A percentile compares a stretch with the other conserved stretches of the same genome.
Conservation (phyloP, 2,329 filamentous ascomycete species). For the Bisporella sp. region DNA sequence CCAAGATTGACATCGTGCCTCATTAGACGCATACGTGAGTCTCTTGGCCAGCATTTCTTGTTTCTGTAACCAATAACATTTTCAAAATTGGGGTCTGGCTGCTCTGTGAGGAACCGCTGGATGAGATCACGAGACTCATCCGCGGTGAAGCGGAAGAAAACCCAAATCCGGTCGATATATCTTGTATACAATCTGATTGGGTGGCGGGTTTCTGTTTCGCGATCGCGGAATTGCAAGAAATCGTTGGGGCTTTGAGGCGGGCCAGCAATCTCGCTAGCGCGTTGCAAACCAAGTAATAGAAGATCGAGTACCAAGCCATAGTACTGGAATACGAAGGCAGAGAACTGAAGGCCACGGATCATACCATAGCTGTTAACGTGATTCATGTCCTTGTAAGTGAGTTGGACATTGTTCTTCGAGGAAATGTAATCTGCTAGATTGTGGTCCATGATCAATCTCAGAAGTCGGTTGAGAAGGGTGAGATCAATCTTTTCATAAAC, state of each 20-base stretch:
- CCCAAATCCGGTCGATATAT: constrained; percentile 98
- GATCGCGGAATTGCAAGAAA: constrained; percentile 93
- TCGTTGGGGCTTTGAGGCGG: constrained; percentile 92
- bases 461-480: constrained; percentile 85
- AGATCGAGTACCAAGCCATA: constrained; percentile 95
- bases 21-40: constrained; percentile 97
- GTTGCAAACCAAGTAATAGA: constrained; percentile 82
- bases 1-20: constrained; percentile 97
- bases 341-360: constrained; percentile 97
- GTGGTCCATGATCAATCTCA: constrained; percentile 97
- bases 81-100: constrained; percentile 97
- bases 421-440: constrained; percentile 99
- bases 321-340: constrained; percentile 97
- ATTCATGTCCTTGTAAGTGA: constrained; percentile 99
- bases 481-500: constrained; percentile 99
- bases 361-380: constrained; percentile 98
- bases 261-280: constrained; percentile 95
- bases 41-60: constrained; percentile 98
- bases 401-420: constrained; percentile 97
- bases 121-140: constrained; percentile 95
- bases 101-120: constrained; percentile 94
- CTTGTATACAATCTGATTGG: constrained; percentile 96
- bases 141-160: constrained; percentile 87
- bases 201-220: constrained; percentile 84
- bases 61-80: constrained; percentile 99